Percentiles rank a stretch among this genome's conserved stretches.
phyloP scores from a whole-genome alignment of 257 asterid genomes.

The Petunia secreta region DNA sequence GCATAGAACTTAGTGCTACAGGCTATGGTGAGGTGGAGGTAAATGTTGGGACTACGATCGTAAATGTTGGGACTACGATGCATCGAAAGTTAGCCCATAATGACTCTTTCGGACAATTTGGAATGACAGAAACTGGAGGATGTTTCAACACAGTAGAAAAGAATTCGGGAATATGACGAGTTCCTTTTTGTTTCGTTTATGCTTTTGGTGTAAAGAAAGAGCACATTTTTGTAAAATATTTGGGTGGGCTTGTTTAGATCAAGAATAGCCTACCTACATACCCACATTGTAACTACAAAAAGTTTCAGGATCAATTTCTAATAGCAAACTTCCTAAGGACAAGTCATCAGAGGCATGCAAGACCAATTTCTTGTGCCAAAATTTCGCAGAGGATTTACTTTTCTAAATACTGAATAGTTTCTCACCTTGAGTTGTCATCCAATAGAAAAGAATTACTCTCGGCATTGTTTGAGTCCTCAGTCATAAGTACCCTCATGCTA shows the following conservation, averaged over 20 bases:
- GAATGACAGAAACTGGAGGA: neutral
- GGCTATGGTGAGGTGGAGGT: no score
- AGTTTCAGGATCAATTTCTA: neutral
- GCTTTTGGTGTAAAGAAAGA: neutral
- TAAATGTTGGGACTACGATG: neutral
- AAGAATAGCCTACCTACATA: neutral
- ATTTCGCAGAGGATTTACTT: neutral
- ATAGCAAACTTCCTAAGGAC: no score
- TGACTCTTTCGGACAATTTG: neutral
- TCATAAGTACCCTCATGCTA: slow-evolving; percentile 90
- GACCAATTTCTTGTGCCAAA: neutral
- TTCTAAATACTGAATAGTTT: neutral
- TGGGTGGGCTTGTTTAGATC: neutral
- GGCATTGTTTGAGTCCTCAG: slow-evolving; percentile 80
- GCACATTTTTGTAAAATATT: no score
- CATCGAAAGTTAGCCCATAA: neutral
- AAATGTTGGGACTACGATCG: no score
- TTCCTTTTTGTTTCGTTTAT: neutral
- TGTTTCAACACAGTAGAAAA: neutral
- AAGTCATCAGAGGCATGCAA: neutral
- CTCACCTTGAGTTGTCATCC: slow-evolving; percentile 91
- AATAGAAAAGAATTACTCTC: slow-evolving; percentile 74
- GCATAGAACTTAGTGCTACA: neutral
- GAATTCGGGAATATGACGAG: no score
- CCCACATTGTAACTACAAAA: neutral